Evolutionary conservation across 495 filamentous ascomycete species (phyloP).

Genomic region (Xylaria castorea): DNA sequence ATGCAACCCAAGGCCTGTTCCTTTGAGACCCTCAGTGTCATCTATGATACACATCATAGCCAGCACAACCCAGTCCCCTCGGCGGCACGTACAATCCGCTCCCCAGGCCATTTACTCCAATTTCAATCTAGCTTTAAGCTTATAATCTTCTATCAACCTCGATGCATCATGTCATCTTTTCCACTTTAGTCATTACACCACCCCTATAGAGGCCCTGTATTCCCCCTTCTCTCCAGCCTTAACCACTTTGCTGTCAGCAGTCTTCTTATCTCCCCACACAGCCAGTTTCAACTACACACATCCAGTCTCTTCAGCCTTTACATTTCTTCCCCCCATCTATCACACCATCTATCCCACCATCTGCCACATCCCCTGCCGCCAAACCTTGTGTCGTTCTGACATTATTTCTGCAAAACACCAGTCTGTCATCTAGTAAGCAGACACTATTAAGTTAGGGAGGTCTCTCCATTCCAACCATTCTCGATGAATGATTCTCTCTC

Average conservation of each 20-base stretch:
- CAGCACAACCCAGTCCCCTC: background rate
- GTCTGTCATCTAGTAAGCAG: background rate
- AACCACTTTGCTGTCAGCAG: no score
- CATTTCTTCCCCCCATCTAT: background rate
- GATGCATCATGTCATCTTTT: background rate
- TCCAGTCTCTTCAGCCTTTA: background rate
- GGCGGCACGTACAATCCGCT: background rate
- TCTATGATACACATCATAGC: background rate
- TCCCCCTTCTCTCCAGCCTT: background rate
- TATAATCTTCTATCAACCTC: background rate
- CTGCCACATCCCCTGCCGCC: background rate
- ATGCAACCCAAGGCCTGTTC: slow-evolving; percentile 7
- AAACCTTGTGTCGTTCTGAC: background rate
- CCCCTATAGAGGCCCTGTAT: background rate
- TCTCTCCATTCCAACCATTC: background rate
- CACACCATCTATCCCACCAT: background rate
- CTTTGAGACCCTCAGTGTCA: background rate
- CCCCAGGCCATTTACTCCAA: background rate
- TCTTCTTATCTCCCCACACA: background rate
- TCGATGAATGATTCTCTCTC: background rate
- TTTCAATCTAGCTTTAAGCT: background rate
- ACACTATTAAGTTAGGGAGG: background rate
- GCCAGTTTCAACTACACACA: background rate
- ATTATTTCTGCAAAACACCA: background rate
- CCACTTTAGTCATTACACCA: background rate